Conservation (phyloP, 495 filamentous ascomycete species). For the Schizothecium vesticola region DNA sequence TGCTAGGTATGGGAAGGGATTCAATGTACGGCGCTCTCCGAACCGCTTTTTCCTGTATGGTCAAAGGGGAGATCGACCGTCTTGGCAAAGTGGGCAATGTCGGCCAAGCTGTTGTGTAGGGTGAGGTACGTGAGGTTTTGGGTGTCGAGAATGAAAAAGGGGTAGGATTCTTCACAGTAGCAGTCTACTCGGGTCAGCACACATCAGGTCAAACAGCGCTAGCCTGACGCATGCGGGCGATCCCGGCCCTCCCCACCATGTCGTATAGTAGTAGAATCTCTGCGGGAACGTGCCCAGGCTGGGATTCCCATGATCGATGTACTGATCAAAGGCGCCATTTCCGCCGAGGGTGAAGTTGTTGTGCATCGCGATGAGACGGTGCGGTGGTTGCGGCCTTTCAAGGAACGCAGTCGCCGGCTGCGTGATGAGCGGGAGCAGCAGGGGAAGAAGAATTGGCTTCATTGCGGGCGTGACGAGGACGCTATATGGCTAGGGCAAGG, state of each 20-base stretch:
- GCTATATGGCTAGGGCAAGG: background rate
- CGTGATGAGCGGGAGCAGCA: background rate
- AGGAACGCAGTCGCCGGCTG: slow-evolving; percentile 1
- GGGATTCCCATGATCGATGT: slow-evolving; percentile 51
- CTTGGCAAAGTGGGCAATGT: slow-evolving; percentile 60
- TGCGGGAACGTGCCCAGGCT: slow-evolving; percentile 51
- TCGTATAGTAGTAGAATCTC: slow-evolving; percentile 46
- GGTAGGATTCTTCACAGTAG: slow-evolving; percentile 56
- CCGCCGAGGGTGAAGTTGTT: slow-evolving; percentile 4
- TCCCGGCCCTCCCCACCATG: slow-evolving; percentile 49
- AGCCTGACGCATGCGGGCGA: slow-evolving; percentile 39
- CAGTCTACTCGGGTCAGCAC: slow-evolving; percentile 35
- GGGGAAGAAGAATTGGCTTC: background rate
- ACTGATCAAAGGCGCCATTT: slow-evolving; percentile 42
- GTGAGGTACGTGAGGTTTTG: slow-evolving; percentile 56
- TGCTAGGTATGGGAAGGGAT: slow-evolving; percentile 25
- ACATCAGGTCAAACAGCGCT: background rate
- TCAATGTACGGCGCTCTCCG: slow-evolving; percentile 44
- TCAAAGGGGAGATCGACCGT: slow-evolving; percentile 55
- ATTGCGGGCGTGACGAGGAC: background rate
- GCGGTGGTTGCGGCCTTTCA: background rate
- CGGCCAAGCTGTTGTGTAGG: slow-evolving; percentile 53
- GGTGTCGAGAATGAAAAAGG: slow-evolving; percentile 47
- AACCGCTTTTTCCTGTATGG: slow-evolving; percentile 42
- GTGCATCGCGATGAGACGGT: background rate